Evolutionary conservation across 371 early-diverging fungal genomes (phyloP), one percentile per base, ranked within the genome.

Genomic region (Mortierella sp.): DNA sequence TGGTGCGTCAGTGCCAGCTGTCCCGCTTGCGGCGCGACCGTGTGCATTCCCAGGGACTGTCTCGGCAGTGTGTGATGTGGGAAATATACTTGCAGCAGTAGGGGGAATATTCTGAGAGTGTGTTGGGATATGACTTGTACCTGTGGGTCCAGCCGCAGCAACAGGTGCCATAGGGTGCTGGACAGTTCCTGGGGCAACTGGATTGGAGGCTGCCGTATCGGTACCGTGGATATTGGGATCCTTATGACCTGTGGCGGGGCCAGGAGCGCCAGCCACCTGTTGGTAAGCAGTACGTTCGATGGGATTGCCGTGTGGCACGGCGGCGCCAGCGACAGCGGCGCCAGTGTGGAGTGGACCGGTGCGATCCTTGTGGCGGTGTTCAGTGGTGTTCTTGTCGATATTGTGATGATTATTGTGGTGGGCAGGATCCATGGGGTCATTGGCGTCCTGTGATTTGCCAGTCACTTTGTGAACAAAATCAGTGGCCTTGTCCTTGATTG

Each of bases 401-500:
- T 17, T 17, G 40, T 53, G 55, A 61, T 34, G 9, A n/a, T 26
- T 56, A 1, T 42, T 23, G 67, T 66, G 49, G 15, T 45, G 43
- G 56, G 22, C 29, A 49, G 42, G 34, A 35, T 1, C 26, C 9
- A 26, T 55, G 55, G 6, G 3, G 29, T 1, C 19, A 58, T 8
- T 29, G 22, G 43, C 34, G 51, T 61, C 47, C 42, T 70, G 76
- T 17, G 43, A 12, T 40, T 54, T 70, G 45, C 79, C 74, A 13
- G 66, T 69, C 29, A 78, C 40, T 64, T 73, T 73, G 37, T 73
- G 66, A 28, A 62, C 79, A 8, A 88, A 53, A 31, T 65, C 29
- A 9, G 83, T 82, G 40, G 86, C 84, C 70, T 87, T 88, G 23
- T 86, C 72, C 54, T 85, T 85, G 32, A 90, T 70, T 9, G 84